A percentile compares a stretch with the other conserved stretches of the same genome.
phyloP scores from a whole-genome alignment of 73 alveolate genomes.

The Symbiodinium natans region DNA sequence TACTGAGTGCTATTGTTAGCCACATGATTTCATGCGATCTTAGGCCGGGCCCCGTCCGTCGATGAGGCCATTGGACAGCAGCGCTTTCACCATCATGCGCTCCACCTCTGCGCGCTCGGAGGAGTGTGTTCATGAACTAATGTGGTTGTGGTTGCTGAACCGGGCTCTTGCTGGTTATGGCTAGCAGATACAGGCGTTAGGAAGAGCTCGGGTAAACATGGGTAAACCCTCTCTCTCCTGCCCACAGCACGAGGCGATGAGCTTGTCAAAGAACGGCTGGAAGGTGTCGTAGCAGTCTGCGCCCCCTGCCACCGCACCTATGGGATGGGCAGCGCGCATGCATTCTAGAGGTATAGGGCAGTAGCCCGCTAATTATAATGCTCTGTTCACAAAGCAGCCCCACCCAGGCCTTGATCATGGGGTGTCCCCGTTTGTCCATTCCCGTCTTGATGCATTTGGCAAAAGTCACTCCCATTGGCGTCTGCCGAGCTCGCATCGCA shows the following conservation, averaged over 20 bases:
- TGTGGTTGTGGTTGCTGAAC: no score
- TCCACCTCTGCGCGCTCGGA: slow-evolving; percentile 75
- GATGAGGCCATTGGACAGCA: background rate
- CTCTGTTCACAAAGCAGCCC: background rate
- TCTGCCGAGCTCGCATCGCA: background rate
- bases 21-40: no score
- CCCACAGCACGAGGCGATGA: slow-evolving; percentile 31
- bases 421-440: slow-evolving; percentile 76
- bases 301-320: slow-evolving; percentile 55
- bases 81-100: background rate
- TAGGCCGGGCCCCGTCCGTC: background rate
- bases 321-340: background rate
- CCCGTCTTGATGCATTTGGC: slow-evolving; percentile 73
- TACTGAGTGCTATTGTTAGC: no score
- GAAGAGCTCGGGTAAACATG: no score
- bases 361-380: no score
- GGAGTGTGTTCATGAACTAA: no score
- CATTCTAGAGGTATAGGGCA: no score
- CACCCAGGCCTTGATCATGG: slow-evolving; percentile 63
- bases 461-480: background rate
- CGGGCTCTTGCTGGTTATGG: no score
- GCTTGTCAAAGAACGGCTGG: slow-evolving; percentile 72
- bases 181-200: no score
- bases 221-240: slow-evolving; percentile 39
- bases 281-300: slow-evolving; percentile 75